Base-by-base conservation (phyloP, 2,329 filamentous ascomycete species). In the Didymella glomerata region DNA sequence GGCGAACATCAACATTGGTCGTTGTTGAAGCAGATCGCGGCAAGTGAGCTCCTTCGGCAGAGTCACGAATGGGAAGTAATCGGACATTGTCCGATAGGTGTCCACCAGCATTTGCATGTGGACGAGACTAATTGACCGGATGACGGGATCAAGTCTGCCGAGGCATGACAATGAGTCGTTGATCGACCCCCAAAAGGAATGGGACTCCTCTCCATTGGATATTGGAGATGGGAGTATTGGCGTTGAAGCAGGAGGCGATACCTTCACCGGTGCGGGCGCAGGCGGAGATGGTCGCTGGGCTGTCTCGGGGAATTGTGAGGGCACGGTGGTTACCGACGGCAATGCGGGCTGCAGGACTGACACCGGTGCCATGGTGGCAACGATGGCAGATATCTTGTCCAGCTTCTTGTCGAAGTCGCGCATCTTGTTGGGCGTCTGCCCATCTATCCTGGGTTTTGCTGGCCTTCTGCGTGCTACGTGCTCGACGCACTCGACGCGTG, bases 381-480 rank as follows among this genome's bases (percentile, higher is more conserved):
- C 69, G 38, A 75, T 71, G 48, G 72, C 66, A 57, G 73, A 73
- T 46, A 75, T 52, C 45, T 72, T 74, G 62, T 76, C 74, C 22
- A 75, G 54, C 54, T 72, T 74, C 51, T 68, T 73, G 52, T 76
- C 74, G 57, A 76, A 70, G 46, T 76, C 73, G 61, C 70, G 69
- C 53, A 71, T 56, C 48, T 68, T 68, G 59, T 60, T 71, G 40
- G 73, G 70, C 32, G 68, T 64, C 42, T 60, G 57, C 13, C 57
- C 57, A 36, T 70, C 68, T 24, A 59, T 61, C 59, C 68, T 71
- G 38, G 68, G 66, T 57, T 76, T 76, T 63, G 74, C 70, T 65
- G 72, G 74, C 36, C 74, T 62, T 45, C 74, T 67, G 48, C 74
- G 74, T 53, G 74, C 73, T 60, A 76, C 64, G 71, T 76, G 74